These are phyloP conservation scores for Ceratocystis cacaofunesta DNA, from an alignment of 2,329 filamentous ascomycete species.

Conservation along the genomic window DNA sequence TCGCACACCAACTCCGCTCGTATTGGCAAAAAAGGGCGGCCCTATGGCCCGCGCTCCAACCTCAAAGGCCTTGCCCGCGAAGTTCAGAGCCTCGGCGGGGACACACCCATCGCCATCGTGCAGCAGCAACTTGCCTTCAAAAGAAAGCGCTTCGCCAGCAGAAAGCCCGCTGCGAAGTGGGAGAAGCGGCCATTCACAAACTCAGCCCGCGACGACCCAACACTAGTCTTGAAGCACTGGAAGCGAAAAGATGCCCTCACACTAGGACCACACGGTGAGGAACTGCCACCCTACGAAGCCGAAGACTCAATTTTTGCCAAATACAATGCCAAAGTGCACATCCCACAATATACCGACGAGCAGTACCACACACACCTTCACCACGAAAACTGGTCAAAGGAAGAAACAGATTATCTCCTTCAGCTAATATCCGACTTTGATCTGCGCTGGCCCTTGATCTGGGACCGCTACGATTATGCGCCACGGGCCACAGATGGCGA, in stretches of 20 bases:
- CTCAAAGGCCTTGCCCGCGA: constrained; percentile 51
- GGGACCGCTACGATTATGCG: constrained; percentile 76
- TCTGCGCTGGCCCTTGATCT: constrained; percentile 79
- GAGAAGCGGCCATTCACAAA: constrained; percentile 59
- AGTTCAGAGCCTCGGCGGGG: constrained; percentile 49
- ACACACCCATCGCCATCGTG: constrained; percentile 52
- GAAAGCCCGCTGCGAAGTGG: constrained; percentile 47
- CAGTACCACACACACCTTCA: constrained; percentile 67
- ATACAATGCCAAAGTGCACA: constrained; percentile 67
- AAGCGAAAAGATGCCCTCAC: constrained; percentile 36
- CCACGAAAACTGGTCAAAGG: constrained; percentile 68
- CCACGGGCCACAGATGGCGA: constrained; percentile 33
- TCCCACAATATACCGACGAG: constrained; percentile 72
- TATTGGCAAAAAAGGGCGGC: constrained; percentile 62
- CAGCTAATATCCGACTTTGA: constrained; percentile 62
- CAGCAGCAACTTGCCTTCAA: constrained; percentile 46
- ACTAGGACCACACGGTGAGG: constrained; percentile 17
- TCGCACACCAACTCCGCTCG: constrained; percentile 31
- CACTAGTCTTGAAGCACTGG: constrained; percentile 66
- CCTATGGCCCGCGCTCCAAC: constrained; percentile 42
- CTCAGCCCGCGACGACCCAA: constrained; percentile 54
- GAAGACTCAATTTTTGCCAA: constrained; percentile 63
- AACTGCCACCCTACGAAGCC: constrained; percentile 19
- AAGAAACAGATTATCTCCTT: constrained; percentile 88
- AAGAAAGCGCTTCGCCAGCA: constrained; percentile 39